Evolutionary conservation across 1,284 basidiomycete species (phyloP).

Genomic region (Malassezia yamatoensis): DNA sequence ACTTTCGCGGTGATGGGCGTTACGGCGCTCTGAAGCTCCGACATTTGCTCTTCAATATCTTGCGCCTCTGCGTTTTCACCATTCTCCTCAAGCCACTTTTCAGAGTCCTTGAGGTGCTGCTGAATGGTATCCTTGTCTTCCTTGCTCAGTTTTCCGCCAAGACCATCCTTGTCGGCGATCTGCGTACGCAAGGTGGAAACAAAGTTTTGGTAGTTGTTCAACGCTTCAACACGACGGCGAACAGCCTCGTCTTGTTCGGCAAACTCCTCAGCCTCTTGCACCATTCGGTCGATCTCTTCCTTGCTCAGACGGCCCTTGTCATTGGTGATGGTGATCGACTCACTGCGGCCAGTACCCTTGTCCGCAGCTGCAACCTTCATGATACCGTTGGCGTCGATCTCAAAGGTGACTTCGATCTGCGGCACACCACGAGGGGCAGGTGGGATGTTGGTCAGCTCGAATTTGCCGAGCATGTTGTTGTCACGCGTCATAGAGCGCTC

Average conservation of each 20-base stretch:
- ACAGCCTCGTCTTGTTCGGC: constrained; percentile 46
- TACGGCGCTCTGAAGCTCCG: constrained; percentile 44
- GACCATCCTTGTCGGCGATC: constrained; percentile 46
- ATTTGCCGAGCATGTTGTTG: constrained; percentile 94
- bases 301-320: constrained; percentile 45
- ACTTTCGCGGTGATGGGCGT: constrained; percentile 47
- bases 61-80: constrained; percentile 38
- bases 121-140: constrained; percentile 47
- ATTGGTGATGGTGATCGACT: constrained; percentile 46
- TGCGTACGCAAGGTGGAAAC: constrained; percentile 41
- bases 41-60: constrained; percentile 48
- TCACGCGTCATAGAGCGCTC: constrained; percentile 92
- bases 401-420: constrained; percentile 48
- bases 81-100: constrained; percentile 47
- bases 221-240: constrained; percentile 43
- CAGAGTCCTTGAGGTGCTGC: constrained; percentile 44
- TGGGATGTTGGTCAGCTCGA: constrained; percentile 83
- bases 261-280: constrained; percentile 46
- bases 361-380: constrained; percentile 46
- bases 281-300: constrained; percentile 47
- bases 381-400: constrained; percentile 48
- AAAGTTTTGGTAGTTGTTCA: constrained; percentile 46
- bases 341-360: constrained; percentile 46
- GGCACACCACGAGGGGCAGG: constrained; percentile 81
- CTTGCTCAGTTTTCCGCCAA: constrained; percentile 47